Evolutionary conservation across 1,284 basidiomycete genomes (phyloP).

Genomic region (Phlebopus sp.): DNA sequence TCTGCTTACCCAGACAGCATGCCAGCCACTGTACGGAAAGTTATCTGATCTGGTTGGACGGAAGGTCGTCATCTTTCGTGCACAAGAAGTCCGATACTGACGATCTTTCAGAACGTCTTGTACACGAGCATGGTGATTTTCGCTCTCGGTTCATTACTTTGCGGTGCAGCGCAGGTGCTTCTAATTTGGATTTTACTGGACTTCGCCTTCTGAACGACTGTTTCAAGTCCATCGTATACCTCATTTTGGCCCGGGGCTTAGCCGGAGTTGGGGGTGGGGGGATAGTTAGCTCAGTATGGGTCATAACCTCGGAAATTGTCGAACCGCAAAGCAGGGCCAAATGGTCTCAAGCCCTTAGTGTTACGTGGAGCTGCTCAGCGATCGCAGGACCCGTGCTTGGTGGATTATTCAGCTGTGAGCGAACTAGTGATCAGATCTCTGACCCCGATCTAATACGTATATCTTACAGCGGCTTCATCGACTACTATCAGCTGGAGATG

Average conservation of each 20-base stretch:
- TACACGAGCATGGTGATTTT: slow-evolving; percentile 70
- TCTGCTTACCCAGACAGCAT: slow-evolving; percentile 78
- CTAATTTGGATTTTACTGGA: slow-evolving; percentile 5
- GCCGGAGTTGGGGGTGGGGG: slow-evolving; percentile 78
- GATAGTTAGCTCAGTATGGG: slow-evolving; percentile 79
- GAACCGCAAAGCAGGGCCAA: slow-evolving; percentile 63
- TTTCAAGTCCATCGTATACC: slow-evolving; percentile 55
- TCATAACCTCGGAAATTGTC: slow-evolving; percentile 78
- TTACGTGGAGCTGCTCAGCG: slow-evolving; percentile 82
- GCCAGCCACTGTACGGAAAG: slow-evolving; percentile 76
- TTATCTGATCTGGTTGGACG: slow-evolving; percentile 75
- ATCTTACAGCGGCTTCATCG: slow-evolving; percentile 18
- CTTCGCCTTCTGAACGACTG: slow-evolving; percentile 17
- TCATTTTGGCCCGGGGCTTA: slow-evolving; percentile 53
- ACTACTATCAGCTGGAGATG: slow-evolving; percentile 64
- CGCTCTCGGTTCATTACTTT: slow-evolving; percentile 66
- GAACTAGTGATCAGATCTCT: slow-evolving; percentile 6
- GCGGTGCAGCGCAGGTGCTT: slow-evolving; percentile 64
- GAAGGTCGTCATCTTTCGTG: slow-evolving; percentile 45
- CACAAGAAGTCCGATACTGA: slow-evolving; percentile 5
- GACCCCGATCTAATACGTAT: slow-evolving; percentile 15
- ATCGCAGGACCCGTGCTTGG: slow-evolving; percentile 76
- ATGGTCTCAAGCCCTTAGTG: slow-evolving; percentile 78
- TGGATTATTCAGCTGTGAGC: slow-evolving; percentile 72
- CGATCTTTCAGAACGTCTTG: slow-evolving; percentile 50